phyloP scores from a whole-genome alignment of 495 filamentous ascomycete genomes.

The Schizothecium vesticola region DNA sequence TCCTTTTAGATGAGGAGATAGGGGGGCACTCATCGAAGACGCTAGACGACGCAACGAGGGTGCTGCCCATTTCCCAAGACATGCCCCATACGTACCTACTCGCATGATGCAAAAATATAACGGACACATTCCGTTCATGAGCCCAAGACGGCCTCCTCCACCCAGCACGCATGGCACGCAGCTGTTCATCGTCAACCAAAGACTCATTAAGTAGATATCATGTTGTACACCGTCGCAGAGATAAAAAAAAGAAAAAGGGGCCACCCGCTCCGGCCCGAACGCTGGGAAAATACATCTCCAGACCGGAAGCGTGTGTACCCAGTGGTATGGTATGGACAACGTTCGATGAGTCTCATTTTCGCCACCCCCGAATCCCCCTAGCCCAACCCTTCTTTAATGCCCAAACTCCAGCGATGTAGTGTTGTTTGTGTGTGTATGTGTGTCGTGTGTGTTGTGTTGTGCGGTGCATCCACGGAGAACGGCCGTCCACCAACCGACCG shows the following conservation, averaged over 20 bases:
- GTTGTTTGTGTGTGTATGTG: neutral
- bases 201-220: conserved; percentile 12
- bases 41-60: neutral
- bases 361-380: neutral
- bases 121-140: neutral
- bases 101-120: neutral
- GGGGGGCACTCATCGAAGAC: neutral
- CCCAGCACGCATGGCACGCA: neutral
- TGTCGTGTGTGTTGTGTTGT: conserved; percentile 3
- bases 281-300: neutral
- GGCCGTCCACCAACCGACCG: neutral
- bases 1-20: neutral
- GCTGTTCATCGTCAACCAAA: neutral
- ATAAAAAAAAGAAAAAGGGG: neutral
- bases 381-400: conserved; percentile 7
- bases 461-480: neutral
- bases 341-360: neutral
- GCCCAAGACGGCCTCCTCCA: no score
- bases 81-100: neutral
- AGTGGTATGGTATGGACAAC: conserved; percentile 6
- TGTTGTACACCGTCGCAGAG: conserved; percentile 6
- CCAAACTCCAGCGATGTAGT: conserved; percentile 2
- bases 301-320: neutral
- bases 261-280: neutral
- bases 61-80: neutral